Percentiles rank a stretch among this genome's conserved stretches.
These are phyloP conservation scores for Globisporangium abappressorium DNA, from an alignment of 352 stramenopile species.

Conservation along the genomic window DNA sequence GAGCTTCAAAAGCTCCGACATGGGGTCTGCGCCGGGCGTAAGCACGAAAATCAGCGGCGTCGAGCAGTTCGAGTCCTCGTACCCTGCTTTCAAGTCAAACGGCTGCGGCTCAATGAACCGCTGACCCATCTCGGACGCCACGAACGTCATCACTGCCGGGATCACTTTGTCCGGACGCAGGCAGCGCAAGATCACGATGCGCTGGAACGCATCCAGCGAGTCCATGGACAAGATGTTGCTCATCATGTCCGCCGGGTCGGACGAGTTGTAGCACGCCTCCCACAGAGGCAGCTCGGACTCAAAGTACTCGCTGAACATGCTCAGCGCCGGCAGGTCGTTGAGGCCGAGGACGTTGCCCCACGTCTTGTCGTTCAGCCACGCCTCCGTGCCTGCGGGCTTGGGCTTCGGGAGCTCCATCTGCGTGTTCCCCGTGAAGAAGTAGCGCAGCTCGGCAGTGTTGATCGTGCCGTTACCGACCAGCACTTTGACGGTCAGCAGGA, in stretches of 20 bases:
- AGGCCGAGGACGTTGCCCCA: conserved; percentile 89
- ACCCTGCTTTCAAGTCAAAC: conserved; percentile 92
- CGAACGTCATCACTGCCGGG: conserved; percentile 88
- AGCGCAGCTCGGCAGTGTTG: conserved; percentile 75
- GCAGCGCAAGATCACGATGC: conserved; percentile 88
- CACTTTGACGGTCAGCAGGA: conserved; percentile 92
- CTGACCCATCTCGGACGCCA: conserved; percentile 86
- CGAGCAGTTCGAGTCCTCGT: conserved; percentile 91
- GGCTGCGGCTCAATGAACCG: conserved; percentile 92
- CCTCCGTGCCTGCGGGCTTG: conserved; percentile 50
- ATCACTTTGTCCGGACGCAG: conserved; percentile 93
- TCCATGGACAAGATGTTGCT: conserved; percentile 46
- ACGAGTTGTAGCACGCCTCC: conserved; percentile 82
- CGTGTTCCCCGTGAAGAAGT: conserved; percentile 92
- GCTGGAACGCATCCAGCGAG: conserved; percentile 84
- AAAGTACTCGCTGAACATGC: conserved; percentile 53
- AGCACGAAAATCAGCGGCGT: conserved; percentile 96
- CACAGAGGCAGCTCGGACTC: conserved; percentile 49
- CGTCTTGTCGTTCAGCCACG: conserved; percentile 87
- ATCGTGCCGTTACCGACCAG: conserved; percentile 81
- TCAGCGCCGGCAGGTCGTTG: conserved; percentile 50
- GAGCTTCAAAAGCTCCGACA: conserved; percentile 92
- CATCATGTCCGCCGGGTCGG: conserved; percentile 77
- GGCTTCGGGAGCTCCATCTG: conserved; percentile 86
- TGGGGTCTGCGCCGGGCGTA: conserved; percentile 92